phyloP scores from a whole-genome alignment of 2,329 filamentous ascomycete genomes.

The Purpureocillium lavendulum region DNA sequence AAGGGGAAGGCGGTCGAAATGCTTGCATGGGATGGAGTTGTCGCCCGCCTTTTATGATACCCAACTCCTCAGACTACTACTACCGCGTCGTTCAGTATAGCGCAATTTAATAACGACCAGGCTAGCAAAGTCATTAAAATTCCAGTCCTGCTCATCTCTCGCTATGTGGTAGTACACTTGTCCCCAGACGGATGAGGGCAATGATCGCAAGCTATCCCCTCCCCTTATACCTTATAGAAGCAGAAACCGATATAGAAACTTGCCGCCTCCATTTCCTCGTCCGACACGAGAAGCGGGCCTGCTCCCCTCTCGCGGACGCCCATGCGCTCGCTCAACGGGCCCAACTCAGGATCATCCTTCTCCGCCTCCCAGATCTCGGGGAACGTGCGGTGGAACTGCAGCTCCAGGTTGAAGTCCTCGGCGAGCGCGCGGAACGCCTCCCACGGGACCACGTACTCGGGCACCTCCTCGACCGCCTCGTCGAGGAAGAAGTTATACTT shows the following conservation, averaged over 20 bases:
- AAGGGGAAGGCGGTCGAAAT: neutral
- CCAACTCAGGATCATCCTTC: slow-evolving; percentile 74
- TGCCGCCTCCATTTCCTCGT: slow-evolving; percentile 88
- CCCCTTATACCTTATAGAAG: slow-evolving; percentile 78
- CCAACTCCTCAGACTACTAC: slow-evolving; percentile 13
- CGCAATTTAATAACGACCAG: too few relatives aligned
- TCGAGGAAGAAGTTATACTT: slow-evolving; percentile 96
- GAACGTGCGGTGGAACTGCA: slow-evolving; percentile 90
- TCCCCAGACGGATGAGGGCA: neutral
- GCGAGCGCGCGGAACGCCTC: slow-evolving; percentile 92
- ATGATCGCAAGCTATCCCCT: neutral
- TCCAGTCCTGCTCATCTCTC: too few relatives aligned
- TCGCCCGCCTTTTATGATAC: slow-evolving; percentile 20
- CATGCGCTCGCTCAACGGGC: slow-evolving; percentile 90
- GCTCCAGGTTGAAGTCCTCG: slow-evolving; percentile 91
- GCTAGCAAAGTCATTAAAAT: too few relatives aligned
- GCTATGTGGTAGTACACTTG: too few relatives aligned
- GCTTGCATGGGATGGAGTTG: slow-evolving; percentile 13
- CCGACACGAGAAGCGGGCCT: slow-evolving; percentile 60
- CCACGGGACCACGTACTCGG: slow-evolving; percentile 98
- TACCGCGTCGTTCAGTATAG: neutral
- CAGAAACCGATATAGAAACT: slow-evolving; percentile 91
- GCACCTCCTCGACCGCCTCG: slow-evolving; percentile 91
- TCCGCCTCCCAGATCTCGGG: slow-evolving; percentile 86
- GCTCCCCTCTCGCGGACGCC: slow-evolving; percentile 68